Conservation (phyloP, 140 eudicot genomes). For the Stevia rebaudiana region DNA sequence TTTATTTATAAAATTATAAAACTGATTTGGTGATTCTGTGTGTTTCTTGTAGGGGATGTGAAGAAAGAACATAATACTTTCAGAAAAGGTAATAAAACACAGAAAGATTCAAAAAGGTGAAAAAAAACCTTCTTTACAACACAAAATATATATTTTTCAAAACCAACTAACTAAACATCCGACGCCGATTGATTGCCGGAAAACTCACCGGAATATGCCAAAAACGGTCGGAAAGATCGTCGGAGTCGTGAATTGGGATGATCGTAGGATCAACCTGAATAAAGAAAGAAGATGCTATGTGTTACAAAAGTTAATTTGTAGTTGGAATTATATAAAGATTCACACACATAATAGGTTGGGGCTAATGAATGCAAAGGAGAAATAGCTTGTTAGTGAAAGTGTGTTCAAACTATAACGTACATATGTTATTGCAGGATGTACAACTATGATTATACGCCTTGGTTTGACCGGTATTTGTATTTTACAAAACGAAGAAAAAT, state of each 20-base stretch:
- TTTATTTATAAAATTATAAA: too few species aligned
- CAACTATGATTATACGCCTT: slow-evolving; percentile 17
- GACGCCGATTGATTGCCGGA: background rate
- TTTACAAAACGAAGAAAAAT: background rate
- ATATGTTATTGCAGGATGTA: slow-evolving; percentile 3
- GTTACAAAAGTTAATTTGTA: background rate
- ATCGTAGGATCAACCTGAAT: slow-evolving; percentile 2
- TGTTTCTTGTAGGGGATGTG: background rate
- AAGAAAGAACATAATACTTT: slow-evolving; percentile 2
- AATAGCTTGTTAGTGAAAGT: background rate
- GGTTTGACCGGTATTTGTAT: slow-evolving; percentile 17
- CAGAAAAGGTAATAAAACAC: slow-evolving; percentile 15
- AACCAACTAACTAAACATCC: too few species aligned
- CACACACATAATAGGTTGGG: slow-evolving; percentile 17
- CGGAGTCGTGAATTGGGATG: background rate
- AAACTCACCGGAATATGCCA: background rate
- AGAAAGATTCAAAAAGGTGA: slow-evolving; percentile 16
- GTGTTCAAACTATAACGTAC: slow-evolving; percentile 7
- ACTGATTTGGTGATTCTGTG: background rate
- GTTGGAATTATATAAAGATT: slow-evolving; percentile 19
- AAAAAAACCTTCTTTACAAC: slow-evolving; percentile 9
- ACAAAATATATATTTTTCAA: background rate
- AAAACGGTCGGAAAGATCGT: background rate
- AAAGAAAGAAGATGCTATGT: background rate
- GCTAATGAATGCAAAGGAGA: slow-evolving; percentile 12